Evolutionary conservation across 1,284 basidiomycete genomes (phyloP), one percentile per base, ranked within the genome.

Genomic region (Heliocybe sulcata): DNA sequence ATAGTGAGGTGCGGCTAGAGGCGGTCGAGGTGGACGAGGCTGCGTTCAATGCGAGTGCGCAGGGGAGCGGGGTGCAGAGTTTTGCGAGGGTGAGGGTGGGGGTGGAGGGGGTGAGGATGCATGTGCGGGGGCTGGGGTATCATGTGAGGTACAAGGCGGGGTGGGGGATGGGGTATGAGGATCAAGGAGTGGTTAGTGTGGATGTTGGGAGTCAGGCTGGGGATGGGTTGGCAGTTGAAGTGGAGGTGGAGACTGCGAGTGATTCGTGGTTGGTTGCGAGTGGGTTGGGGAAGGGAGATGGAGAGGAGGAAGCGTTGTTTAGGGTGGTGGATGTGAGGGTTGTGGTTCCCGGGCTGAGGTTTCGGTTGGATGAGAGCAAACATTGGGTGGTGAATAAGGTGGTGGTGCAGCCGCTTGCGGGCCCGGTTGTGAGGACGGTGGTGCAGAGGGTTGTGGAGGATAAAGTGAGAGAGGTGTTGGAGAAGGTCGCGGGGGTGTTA

Each of bases 321-420:
- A 59, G 58, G n/a, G 72, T 79, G 22, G 53, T 67, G 27, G 66
- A 71, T 54, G 73, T 77, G 9, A 60, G 64, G 27, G 67, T 72
- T 1, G 60, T 65, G 19, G 51, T 77, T 29, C 69, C 69, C 1
- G 74, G 75, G 1, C 65, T 79, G 8, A 59, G 58, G 10, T 67
- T 80, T 55, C 60, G 60, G 31, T 65, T 80, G 55, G 63, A 69
- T 22, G 58, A 70, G 48, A 77, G 72, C 57, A 68, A 67, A 53
- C 78, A 81, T 56, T 79, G 74, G 75, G 66, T 80, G 45, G 55
- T 80, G 31, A 80, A 80, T 61, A 72, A 70, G 35, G 54, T 75
- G n/a, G 54, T 77, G 9, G 55, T 79, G n/a, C 73, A 78, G 57
- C 77, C 75, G 0, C 65, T 80, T 14, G 69, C 73, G 0, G 73